Evolutionary conservation across 805 yeast species (phyloP).

Genomic region (Schizosaccharomyces osmophilus): DNA sequence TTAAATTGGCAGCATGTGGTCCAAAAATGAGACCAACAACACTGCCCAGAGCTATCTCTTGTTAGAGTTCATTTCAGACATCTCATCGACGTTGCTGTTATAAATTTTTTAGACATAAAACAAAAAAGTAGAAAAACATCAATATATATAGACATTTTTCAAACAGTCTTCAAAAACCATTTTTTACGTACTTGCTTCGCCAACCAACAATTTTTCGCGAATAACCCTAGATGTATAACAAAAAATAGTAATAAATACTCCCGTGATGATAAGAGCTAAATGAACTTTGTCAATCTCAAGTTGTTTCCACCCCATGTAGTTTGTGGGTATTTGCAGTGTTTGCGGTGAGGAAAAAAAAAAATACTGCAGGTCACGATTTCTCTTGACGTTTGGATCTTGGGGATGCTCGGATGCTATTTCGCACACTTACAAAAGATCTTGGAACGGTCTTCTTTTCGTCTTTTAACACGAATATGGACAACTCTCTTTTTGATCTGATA

Average conservation of each 20-base stretch:
- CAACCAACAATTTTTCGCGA: conserved; percentile 62
- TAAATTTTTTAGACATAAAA: too few relatives aligned
- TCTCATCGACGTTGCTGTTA: neutral
- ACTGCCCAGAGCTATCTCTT: conserved; percentile 35
- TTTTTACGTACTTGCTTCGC: conserved; percentile 37
- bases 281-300: conserved; percentile 38
- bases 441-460: too few relatives aligned
- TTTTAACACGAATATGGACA: too few relatives aligned
- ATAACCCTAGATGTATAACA: conserved; percentile 59
- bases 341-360: too few relatives aligned
- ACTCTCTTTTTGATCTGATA: too few relatives aligned
- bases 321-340: too few relatives aligned
- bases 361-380: too few relatives aligned
- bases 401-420: too few relatives aligned
- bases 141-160: neutral
- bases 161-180: neutral
- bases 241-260: conserved; percentile 57
- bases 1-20: conserved; percentile 67
- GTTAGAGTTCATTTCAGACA: neutral
- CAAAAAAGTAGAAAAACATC: too few relatives aligned
- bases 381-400: too few relatives aligned
- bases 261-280: conserved; percentile 67
- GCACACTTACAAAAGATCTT: too few relatives aligned
- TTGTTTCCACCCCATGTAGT: conserved; percentile 4
- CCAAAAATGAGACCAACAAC: conserved; percentile 71